Evolutionary conservation across 2,329 filamentous ascomycete species (phyloP).

Genomic region (Verticillium zaregamsianum): DNA sequence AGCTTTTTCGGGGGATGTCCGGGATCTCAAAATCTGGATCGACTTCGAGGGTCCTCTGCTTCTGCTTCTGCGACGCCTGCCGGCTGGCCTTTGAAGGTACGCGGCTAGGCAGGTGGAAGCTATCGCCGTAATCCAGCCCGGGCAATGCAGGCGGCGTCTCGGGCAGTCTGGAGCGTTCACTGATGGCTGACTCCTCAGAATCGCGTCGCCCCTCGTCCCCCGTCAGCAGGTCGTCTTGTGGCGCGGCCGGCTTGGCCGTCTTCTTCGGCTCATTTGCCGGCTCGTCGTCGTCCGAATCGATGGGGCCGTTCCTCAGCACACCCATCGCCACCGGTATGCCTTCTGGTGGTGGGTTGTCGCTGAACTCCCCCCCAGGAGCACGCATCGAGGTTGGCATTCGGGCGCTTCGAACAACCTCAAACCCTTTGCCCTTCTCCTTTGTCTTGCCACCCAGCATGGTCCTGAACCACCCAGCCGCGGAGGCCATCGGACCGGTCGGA

Average conservation of each 20-base stretch:
- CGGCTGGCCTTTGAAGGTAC: conserved; percentile 55
- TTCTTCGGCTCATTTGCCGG: conserved; percentile 20
- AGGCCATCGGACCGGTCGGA: conserved; percentile 85
- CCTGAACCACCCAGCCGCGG: conserved; percentile 86
- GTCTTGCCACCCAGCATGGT: conserved; percentile 75
- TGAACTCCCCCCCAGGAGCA: conserved; percentile 49
- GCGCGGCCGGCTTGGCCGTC: conserved; percentile 17
- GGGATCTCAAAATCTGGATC: conserved; percentile 38
- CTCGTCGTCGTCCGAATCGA: conserved; percentile 59
- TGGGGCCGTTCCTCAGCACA: conserved; percentile 54
- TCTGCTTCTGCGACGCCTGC: conserved; percentile 27
- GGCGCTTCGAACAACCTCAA: conserved; percentile 90
- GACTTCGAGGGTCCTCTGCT: conserved; percentile 13
- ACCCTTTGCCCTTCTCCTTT: conserved; percentile 93
- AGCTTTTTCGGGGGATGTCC: conserved; percentile 68
- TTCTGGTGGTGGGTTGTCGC: conserved; percentile 63
- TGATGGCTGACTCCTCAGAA: conserved; percentile 29
- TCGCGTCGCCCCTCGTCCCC: conserved; percentile 39
- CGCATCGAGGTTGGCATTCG: conserved; percentile 77
- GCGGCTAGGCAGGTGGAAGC: conserved; percentile 61
- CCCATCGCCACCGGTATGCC: conserved; percentile 63
- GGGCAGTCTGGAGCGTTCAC: not conserved
- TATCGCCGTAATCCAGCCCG: conserved; percentile 53
- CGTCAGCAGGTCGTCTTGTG: conserved; percentile 34
- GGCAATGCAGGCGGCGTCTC: conserved; percentile 54